Evolutionary conservation across 2,329 filamentous ascomycete genomes (phyloP).

Genomic region (Aschersonia sp.): DNA sequence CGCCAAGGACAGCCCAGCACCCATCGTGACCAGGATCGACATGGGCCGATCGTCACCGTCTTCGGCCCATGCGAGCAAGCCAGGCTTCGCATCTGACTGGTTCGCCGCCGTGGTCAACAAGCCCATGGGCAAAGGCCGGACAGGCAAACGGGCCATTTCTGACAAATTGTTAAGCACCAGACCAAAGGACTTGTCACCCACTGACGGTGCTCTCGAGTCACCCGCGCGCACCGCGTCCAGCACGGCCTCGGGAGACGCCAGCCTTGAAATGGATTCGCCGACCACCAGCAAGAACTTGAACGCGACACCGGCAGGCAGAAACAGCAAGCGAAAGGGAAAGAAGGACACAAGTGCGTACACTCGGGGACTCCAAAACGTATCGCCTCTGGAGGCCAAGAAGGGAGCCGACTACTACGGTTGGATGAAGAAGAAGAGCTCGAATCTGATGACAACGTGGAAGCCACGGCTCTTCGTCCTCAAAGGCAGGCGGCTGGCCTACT

Average conservation of each 20-base stretch:
- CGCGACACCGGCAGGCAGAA: conserved; percentile 31
- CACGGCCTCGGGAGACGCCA: conserved; percentile 48
- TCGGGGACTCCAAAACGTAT: conserved; percentile 67
- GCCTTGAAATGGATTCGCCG: conserved; percentile 67
- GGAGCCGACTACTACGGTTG: conserved; percentile 89
- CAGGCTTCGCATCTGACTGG: conserved; percentile 39
- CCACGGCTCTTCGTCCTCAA: conserved; percentile 89
- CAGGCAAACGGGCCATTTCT: conserved; percentile 73
- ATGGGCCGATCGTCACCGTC: conserved; percentile 22
- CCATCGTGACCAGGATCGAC: conserved; percentile 48
- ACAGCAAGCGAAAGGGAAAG: conserved; percentile 60
- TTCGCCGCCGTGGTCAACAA: conserved; percentile 35
- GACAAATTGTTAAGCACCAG: conserved; percentile 52
- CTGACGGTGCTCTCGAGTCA: conserved; percentile 42
- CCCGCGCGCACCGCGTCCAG: conserved; percentile 66
- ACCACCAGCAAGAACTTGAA: conserved; percentile 45
- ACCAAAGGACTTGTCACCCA: conserved; percentile 34
- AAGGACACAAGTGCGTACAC: conserved; percentile 93
- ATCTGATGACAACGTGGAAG: conserved; percentile 96
- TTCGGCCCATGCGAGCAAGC: conserved; percentile 22
- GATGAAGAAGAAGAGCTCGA: conserved; percentile 99
- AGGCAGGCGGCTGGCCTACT: conserved; percentile 84
- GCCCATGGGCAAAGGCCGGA: conserved; percentile 32
- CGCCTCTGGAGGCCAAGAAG: conserved; percentile 69
- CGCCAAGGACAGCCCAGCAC: conserved; percentile 36